Base-by-base conservation (phyloP, 805 yeast species). In the Pichia membranifaciens region DNA sequence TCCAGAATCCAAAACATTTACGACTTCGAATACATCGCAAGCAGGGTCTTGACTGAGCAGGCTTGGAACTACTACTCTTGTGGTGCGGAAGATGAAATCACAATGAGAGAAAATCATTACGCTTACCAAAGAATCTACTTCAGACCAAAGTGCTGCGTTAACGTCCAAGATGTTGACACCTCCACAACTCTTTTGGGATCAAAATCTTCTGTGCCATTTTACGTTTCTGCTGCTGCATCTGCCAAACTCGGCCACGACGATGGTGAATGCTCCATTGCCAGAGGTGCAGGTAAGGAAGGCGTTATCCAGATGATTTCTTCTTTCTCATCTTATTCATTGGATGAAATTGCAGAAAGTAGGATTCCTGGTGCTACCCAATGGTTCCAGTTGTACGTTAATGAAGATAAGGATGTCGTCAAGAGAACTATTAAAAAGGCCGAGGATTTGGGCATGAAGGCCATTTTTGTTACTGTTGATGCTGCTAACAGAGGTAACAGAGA, bases 11-110 rank as follows among this genome's bases (percentile, higher is more conserved):
- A 81, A 61, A 91, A 91, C 58, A 59, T 89, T 51, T 82, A 80
- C 57, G 98, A 90, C 64, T 89, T 90, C 58, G 98, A 90, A 65
- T 76, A 78, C 56, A 80, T 91, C 41, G 97, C 97, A 2, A 73
- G 87, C 42, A 77, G 81, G 51, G 83, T 87, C 31, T 71, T 91
- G 73, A 75, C 85, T 22, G 80, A 79, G 47, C 75, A 77, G 25
- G 97, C 93, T 0, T 86, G 96, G 93, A 91, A 91, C 17, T 91
- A 91, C 65, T 90, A 89, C 62, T 84, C 95, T 3, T 79, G 89
- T 32, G 98, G 91, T 12, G 77, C 96, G 18, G 96, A 90, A 65
- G 97, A 90, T 64, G 98, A 90, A 69, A 78, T 90, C 55, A 78
- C 96, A 1, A 61, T 86, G 57, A 76, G 98, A 57, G 96, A 90